Evolutionary conservation across 352 stramenopile species (phyloP), one percentile per base, ranked within the genome.

Genomic region (Phytophthora citrophthora): DNA sequence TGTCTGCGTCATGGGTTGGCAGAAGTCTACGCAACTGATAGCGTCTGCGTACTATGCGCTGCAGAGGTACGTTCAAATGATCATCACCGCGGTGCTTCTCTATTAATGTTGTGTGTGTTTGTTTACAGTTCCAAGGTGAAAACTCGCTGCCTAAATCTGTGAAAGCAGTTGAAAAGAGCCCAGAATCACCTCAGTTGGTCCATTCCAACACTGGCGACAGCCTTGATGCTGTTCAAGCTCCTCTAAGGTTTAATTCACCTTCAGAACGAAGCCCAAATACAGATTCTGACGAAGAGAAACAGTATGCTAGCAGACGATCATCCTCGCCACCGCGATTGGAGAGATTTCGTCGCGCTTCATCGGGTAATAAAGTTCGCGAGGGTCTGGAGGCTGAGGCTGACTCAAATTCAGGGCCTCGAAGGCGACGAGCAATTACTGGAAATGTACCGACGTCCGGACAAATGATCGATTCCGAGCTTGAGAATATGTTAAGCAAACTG

Each of bases 1-100:
- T 93, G 84, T 45, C 27, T 93, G 2, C 79, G 84, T 0, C 84
- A 93, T 38, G 80, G 80, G 0, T 64, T 63, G 8, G 55, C 64
- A 0, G 70, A 80, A 15, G 24, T 74, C 3, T 90, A 74, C 44
- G 63, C 60, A 4, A 61, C 79, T 4, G 83, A 93, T 45, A 64
- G 61, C 6, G 65, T 84, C 45, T 93, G 84, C 38, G 56, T 79
- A 1, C 45, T 74, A 9, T 93, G 83, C 27, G 59, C 74, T 4
- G 38, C 43, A 4, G 75, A 93, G 78, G 81, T 91, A 40, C 6
- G 69, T 46, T 15, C 18, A 12, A 0, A 12, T 27, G 7, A 23
- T 49, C 16, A 4, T 10, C 7, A 26, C 11, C 4, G 10, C 45
- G 12, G 18, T 47, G 10, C 18, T 5, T 43, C 18, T 11, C 16